phyloP scores from a whole-genome alignment of 2,329 filamentous ascomycete species.

The Byssoonygena ceratinophila region DNA sequence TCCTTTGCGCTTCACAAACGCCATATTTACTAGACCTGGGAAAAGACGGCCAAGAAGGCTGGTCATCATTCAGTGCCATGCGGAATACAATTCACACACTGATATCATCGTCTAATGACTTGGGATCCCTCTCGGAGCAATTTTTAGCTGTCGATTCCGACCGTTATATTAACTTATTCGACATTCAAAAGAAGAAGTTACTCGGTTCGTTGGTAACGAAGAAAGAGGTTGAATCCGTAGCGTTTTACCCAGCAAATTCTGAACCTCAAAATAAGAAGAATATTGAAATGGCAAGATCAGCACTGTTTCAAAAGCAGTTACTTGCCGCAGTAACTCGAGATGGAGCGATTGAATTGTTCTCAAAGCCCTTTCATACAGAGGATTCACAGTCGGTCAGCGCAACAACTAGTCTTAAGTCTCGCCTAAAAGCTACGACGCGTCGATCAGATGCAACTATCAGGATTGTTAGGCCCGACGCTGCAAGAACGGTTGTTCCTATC shows the following conservation, averaged over 20 bases:
- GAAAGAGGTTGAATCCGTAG: slow-evolving; percentile 35
- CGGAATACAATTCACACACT: slow-evolving; percentile 41
- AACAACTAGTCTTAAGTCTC: slow-evolving; percentile 36
- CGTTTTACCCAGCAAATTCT: slow-evolving; percentile 26
- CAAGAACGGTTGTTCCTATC: slow-evolving; percentile 33
- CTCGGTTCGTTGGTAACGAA: slow-evolving; percentile 41
- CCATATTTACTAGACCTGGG: slow-evolving; percentile 38
- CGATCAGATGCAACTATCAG: slow-evolving; percentile 38
- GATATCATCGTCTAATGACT: slow-evolving; percentile 31
- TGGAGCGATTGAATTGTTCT: slow-evolving; percentile 42
- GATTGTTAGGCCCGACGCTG: slow-evolving; percentile 35
- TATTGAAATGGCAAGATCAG: slow-evolving; percentile 13
- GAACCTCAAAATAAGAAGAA: slow-evolving; percentile 13
- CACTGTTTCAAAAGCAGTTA: slow-evolving; percentile 29
- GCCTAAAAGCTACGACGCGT: slow-evolving; percentile 37
- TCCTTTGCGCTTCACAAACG: slow-evolving; percentile 43
- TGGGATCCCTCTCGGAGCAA: slow-evolving; percentile 25
- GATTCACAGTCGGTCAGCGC: slow-evolving; percentile 19
- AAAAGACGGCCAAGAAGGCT: slow-evolving; percentile 28
- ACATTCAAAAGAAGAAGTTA: slow-evolving; percentile 34
- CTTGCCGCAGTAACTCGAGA: slow-evolving; percentile 40
- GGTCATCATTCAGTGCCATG: slow-evolving; percentile 40
- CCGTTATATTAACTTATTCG: slow-evolving; percentile 43
- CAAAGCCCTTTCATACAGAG: slow-evolving; percentile 36
- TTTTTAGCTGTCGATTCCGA: slow-evolving; percentile 43